Evolutionary conservation across 331 rosid species (phyloP).

Genomic region (Quercus phellos): DNA sequence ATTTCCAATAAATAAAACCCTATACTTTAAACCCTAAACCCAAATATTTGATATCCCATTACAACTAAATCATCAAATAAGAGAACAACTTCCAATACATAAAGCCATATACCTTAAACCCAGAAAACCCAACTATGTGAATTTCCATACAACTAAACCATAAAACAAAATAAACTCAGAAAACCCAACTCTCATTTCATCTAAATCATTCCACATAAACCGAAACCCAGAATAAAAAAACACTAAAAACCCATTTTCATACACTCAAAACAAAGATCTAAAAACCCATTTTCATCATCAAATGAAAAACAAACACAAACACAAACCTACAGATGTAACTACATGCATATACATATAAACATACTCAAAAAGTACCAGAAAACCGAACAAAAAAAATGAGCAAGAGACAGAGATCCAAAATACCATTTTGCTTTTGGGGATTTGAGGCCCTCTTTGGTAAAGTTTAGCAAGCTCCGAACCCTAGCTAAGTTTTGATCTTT

Average conservation of each 20-base stretch:
- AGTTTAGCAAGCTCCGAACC: neutral
- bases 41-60: neutral
- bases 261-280: neutral
- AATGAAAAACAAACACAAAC: neutral
- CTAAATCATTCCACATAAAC: neutral
- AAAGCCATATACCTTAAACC: no score
- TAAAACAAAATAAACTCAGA: neutral
- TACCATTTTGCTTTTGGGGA: constrained; percentile 20
- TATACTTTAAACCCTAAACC: neutral
- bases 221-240: neutral
- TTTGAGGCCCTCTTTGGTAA: neutral
- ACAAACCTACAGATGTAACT: neutral
- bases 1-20: no score
- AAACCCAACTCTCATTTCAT: neutral
- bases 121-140: neutral
- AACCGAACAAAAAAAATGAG: neutral
- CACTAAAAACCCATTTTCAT: neutral
- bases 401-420: neutral
- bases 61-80: neutral
- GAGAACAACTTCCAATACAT: no score
- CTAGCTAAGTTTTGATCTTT: neutral
- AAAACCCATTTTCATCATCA: neutral
- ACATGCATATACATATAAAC: neutral
- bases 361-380: neutral
- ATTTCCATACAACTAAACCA: neutral